Evolutionary conservation across 805 yeast species (phyloP).

Genomic region (Metschnikowia proteae): DNA sequence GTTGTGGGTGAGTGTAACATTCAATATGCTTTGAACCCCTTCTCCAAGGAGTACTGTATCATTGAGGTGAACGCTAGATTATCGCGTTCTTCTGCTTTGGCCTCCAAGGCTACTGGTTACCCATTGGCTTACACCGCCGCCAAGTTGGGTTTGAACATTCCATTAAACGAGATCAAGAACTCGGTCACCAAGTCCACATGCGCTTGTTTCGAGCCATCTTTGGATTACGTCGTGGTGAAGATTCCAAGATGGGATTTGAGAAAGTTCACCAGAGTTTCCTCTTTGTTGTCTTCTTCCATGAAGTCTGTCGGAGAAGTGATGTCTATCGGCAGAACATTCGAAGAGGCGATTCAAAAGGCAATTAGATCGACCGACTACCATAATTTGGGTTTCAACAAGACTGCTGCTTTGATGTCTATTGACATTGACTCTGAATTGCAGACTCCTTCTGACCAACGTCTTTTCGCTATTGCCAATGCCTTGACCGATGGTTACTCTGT

Average conservation of each 20-base stretch:
- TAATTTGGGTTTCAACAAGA: conserved; percentile 87
- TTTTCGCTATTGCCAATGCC: conserved; percentile 96
- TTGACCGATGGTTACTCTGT: conserved; percentile 84
- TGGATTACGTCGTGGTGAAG: conserved; percentile 94
- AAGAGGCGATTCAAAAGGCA: conserved; percentile 97
- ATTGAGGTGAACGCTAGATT: conserved; percentile 97
- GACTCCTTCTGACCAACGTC: conserved; percentile 96
- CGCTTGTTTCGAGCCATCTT: conserved; percentile 95
- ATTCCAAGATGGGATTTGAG: conserved; percentile 99
- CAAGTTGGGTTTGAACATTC: conserved; percentile 87
- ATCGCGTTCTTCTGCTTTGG: conserved; percentile 97
- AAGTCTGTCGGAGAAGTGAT: conserved; percentile 98
- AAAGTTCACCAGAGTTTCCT: conserved; percentile 90
- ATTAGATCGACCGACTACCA: conserved; percentile 94
- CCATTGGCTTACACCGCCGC: conserved; percentile 99
- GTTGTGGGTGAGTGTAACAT: conserved; percentile 99
- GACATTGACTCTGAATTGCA: conserved; percentile 91
- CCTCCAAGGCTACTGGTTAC: conserved; percentile 98
- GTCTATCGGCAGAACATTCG: conserved; percentile 96
- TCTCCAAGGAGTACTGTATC: conserved; percentile 90
- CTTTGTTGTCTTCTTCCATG: conserved; percentile 87
- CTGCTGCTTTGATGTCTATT: conserved; percentile 81
- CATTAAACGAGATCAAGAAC: conserved; percentile 86
- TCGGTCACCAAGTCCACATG: conserved; percentile 91
- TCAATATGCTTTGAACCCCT: conserved; percentile 93